Conservation (phyloP, 345 rosid genomes). For the Moricandia moricandioides region DNA sequence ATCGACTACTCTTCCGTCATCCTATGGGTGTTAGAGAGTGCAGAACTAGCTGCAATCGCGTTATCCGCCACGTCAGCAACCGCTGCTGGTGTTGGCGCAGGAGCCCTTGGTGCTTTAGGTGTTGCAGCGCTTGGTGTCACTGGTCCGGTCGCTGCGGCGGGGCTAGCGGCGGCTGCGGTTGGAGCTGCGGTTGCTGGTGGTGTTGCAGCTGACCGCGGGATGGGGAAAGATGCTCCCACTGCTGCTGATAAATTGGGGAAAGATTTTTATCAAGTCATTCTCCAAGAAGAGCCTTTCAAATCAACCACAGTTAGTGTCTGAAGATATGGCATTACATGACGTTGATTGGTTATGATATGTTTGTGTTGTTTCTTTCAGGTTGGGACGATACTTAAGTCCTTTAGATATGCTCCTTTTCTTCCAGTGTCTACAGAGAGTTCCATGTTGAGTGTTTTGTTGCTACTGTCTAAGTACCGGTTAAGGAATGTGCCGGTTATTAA, state of each 20-base stretch:
- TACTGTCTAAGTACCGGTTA: slow-evolving; percentile 76
- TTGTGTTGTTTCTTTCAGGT: slow-evolving; percentile 45
- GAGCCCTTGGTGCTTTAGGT: slow-evolving; percentile 74
- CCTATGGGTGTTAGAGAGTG: slow-evolving; percentile 82
- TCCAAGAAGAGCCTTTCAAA: slow-evolving; percentile 86
- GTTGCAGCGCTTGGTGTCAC: slow-evolving; percentile 66
- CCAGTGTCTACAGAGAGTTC: slow-evolving; percentile 72
- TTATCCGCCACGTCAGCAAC: slow-evolving; percentile 68
- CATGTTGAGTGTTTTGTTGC: slow-evolving; percentile 74
- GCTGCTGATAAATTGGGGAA: slow-evolving; percentile 69
- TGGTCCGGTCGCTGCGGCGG: slow-evolving; percentile 70
- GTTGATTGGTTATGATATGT: background rate
- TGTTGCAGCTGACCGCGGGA: slow-evolving; percentile 57
- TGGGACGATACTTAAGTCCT: slow-evolving; percentile 62
- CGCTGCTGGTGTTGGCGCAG: slow-evolving; percentile 77
- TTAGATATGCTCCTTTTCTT: slow-evolving; percentile 79
- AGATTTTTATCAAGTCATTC: slow-evolving; percentile 73
- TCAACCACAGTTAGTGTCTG: slow-evolving; percentile 59
- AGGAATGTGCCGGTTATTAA: slow-evolving; percentile 80
- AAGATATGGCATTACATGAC: background rate
- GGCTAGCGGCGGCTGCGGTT: slow-evolving; percentile 69
- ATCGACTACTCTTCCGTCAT: slow-evolving; percentile 74
- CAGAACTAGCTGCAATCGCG: slow-evolving; percentile 71
- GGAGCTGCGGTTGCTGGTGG: slow-evolving; percentile 90
- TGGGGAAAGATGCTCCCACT: slow-evolving; percentile 62